Conservation (phyloP, 257 asterid genomes). For the Henckelia pumila region DNA sequence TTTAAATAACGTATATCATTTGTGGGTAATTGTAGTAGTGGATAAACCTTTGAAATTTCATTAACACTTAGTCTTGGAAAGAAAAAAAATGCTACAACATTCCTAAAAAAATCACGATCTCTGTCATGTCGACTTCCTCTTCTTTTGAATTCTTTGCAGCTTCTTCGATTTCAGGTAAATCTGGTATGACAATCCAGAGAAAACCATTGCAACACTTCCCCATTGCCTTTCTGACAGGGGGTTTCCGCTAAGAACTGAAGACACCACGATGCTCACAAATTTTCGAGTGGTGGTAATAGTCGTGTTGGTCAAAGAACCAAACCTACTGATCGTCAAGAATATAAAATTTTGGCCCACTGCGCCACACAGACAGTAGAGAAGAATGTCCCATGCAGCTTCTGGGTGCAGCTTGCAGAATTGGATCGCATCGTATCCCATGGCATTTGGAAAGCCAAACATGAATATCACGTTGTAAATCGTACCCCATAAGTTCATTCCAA, state of each 20-base stretch:
- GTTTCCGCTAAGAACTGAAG: slow-evolving; percentile 82
- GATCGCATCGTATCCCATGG: slow-evolving; percentile 79
- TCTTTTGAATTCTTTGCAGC: slow-evolving; percentile 62
- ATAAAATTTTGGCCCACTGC: slow-evolving; percentile 94
- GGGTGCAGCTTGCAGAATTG: slow-evolving; percentile 87
- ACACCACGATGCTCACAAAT: slow-evolving; percentile 95
- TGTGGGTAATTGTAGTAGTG: not conserved
- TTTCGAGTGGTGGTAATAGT: slow-evolving; percentile 94
- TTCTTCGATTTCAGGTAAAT: slow-evolving; percentile 86
- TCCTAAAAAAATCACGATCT: slow-evolving; percentile 17
- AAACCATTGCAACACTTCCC: slow-evolving; percentile 89
- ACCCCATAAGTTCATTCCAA: slow-evolving; percentile 99
- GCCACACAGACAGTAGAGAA: slow-evolving; percentile 87
- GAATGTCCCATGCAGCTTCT: slow-evolving; percentile 95
- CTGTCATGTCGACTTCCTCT: slow-evolving; percentile 56
- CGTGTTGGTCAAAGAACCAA: slow-evolving; percentile 93
- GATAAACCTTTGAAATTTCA: slow-evolving; percentile 23
- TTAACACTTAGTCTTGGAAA: slow-evolving; percentile 7
- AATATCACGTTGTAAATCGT: slow-evolving; percentile 79
- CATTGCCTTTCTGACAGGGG: slow-evolving; percentile 83
- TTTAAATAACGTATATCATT: not conserved
- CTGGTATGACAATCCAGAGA: slow-evolving; percentile 88
- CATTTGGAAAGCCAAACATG: slow-evolving; percentile 85
- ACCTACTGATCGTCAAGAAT: slow-evolving; percentile 85
- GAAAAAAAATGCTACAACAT: slow-evolving; percentile 24